Conservation (phyloP, 2,329 filamentous ascomycete species). For the Ceratocystis eucalypticola region DNA sequence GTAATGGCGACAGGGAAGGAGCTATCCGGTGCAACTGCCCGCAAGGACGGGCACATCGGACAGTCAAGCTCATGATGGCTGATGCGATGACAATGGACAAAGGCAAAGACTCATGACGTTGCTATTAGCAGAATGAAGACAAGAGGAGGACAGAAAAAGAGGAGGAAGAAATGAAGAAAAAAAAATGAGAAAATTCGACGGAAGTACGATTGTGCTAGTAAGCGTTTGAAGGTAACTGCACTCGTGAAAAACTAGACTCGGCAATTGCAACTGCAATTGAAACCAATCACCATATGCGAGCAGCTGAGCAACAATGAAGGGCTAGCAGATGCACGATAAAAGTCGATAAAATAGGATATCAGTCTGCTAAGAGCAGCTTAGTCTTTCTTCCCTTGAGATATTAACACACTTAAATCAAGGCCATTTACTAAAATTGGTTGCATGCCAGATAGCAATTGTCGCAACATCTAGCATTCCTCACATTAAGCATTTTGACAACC, state of each 20-base stretch:
- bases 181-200: neutral
- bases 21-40: neutral
- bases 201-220: neutral
- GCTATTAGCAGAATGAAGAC: neutral
- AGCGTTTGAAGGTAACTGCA: neutral
- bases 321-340: neutral
- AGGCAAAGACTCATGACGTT: slow-evolving; percentile 7
- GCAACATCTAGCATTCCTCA: neutral
- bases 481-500: too few species aligned
- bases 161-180: neutral
- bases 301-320: neutral
- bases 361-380: neutral
- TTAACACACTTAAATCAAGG: neutral
- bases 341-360: neutral
- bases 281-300: neutral
- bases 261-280: slow-evolving; percentile 3
- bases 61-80: slow-evolving; percentile 17
- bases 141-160: neutral
- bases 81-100: neutral
- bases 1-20: neutral
- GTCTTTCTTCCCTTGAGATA: neutral
- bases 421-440: neutral
- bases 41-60: slow-evolving; percentile 11
- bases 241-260: neutral
- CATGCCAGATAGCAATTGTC: neutral